Evolutionary conservation across 169 alveolate species (phyloP), one percentile per base, ranked within the genome.

Genomic region (Plasmodium sp.): DNA sequence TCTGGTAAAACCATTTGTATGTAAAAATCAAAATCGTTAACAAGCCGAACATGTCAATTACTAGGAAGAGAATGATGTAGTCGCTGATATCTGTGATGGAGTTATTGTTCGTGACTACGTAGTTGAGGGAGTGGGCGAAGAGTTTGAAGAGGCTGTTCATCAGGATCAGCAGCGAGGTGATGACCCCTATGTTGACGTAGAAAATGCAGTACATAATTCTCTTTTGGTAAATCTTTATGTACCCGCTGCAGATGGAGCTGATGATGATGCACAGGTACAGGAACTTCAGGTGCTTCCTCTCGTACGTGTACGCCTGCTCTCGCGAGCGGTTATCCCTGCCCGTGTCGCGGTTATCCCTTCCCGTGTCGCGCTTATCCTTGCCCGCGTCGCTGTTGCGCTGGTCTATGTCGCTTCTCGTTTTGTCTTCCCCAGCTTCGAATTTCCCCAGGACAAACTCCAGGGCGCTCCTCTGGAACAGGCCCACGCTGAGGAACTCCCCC

Each of bases 161-260:
- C 5, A 90, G 43, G 43, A 90, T 90, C 22, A 90, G 72, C 5
- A 90, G 41, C 18, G 94, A 90, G 1, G 94, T 90, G 48, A 90
- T 81, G 16, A 79, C 58, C 7, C 94, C 94, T 36, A 90, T 39
- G 48, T 90, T 90, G 22, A 90, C 74, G 72, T 90, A 90, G 33
- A 90, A 90, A 6, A 90, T 79, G 41, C 94, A 90, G 34, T 90
- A 90, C 48, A 90, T 58, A 10, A 90, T 80, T 14, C 54, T 79
- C 36, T 90, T 90, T 27, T 90, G 94, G 73, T 90, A 90, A 33
- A 90, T 90, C 2, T 90, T 90, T 18, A 90, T 79, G 48, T 90
- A 90, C 10, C 84, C 81, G 18, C 94, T 90, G 75, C 94, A 90
- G 39, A 90, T 67, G 36, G 94, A 90, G 34, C 94, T 90, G 41